Base-by-base conservation (phyloP, 495 filamentous ascomycete genomes). In the Aspergillus haitiensis region DNA sequence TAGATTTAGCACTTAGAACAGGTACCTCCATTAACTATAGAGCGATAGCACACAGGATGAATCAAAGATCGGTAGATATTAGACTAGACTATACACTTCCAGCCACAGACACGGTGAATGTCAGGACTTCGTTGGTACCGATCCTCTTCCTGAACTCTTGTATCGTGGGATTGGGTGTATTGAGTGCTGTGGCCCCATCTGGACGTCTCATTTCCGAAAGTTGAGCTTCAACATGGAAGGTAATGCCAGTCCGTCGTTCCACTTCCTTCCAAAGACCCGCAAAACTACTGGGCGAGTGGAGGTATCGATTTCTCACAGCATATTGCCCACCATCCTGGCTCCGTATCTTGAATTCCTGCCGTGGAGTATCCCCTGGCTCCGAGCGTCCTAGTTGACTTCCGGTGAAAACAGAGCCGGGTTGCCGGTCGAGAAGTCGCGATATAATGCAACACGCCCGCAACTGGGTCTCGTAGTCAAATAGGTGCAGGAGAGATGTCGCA, bases 211-310 rank as follows among this genome's bases (percentile, higher is more conserved):
- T n/a, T 3, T 2, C 12, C 1, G 16, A 4, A 16, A 46, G 3
- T 16, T 46, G 42, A 16, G 42, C 42, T 16, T 46, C 42, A 13
- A 46, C 42, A 46, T 46, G 42, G 15, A 46, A 46, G 15, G 42
- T n/a, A 16, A 16, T 46, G 8, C 42, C 42, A 13, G 42, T 46
- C 42, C 42, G 42, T 16, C 42, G n/a, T 46, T 16, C 42, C 42
- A 46, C 42, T 16, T 46, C 42, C 16, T 16, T 16, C 42, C 42
- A 46, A 13, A 46, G 3, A 13, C 42, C 12, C 0, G 11, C 11
- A 46, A 46, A 46, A 7, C 12, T 46, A 0, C 3, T 1, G 7
- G 42, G 42, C 12, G 42, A 46, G 15, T 46, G 42, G 18, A 46
- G 42, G 16, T 46, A 46, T 16, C 42, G 5, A 13, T 5, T 46